Percentiles rank a stretch among this genome's conserved stretches.
Conservation (phyloP, 371 early-diverging fungal species). For the Mortierella sp. region DNA sequence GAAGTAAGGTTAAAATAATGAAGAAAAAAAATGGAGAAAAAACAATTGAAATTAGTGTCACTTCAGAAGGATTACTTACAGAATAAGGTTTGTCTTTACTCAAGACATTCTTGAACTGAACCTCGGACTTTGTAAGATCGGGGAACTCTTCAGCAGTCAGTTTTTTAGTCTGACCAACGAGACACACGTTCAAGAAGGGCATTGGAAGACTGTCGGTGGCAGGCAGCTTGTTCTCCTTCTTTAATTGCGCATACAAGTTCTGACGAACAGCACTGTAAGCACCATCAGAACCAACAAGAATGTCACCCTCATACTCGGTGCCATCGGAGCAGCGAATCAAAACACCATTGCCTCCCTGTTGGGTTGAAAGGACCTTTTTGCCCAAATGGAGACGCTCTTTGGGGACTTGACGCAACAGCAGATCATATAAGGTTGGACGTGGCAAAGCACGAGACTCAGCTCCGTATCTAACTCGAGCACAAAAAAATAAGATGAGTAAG, state of each 20-base stretch:
- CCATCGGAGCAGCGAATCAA: slow-evolving; percentile 21
- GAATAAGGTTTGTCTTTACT: not conserved
- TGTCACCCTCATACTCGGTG: slow-evolving; percentile 16
- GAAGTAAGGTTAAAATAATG: too few species aligned
- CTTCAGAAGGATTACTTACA: too few species aligned
- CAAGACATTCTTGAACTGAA: slow-evolving; percentile 3
- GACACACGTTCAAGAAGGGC: slow-evolving; percentile 5
- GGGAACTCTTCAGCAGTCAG: slow-evolving; percentile 1
- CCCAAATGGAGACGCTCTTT: slow-evolving; percentile 18
- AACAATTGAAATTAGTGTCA: too few species aligned
- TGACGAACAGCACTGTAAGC: slow-evolving; percentile 27
- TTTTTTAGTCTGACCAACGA: slow-evolving; percentile 23
- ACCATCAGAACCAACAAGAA: slow-evolving; percentile 22
- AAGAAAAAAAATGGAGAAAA: too few species aligned
- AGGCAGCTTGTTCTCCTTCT: slow-evolving; percentile 19
- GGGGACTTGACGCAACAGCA: slow-evolving; percentile 14
- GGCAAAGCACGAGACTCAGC: slow-evolving; percentile 1
- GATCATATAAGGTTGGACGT: slow-evolving; percentile 16
- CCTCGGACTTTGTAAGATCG: not conserved
- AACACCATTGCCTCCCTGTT: slow-evolving; percentile 15
- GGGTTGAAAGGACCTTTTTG: slow-evolving; percentile 17
- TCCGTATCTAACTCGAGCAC: slow-evolving; percentile 11
- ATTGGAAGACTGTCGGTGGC: slow-evolving; percentile 8
- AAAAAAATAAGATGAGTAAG: not conserved
- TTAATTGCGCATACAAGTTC: slow-evolving; percentile 16